Evolutionary conservation across 352 stramenopile species (phyloP).

Genomic region (Labyrinthula sp.): DNA sequence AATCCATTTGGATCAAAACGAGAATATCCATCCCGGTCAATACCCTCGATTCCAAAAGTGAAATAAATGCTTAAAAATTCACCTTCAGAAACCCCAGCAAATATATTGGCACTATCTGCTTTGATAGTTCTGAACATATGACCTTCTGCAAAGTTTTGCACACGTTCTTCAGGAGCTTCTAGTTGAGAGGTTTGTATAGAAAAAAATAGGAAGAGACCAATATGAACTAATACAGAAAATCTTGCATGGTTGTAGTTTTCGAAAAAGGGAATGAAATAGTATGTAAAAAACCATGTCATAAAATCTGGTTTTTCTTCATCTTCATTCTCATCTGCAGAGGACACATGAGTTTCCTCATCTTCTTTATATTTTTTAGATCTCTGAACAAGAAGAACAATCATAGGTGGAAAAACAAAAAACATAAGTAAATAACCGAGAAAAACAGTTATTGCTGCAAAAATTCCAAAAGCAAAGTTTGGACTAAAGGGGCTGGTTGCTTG

Average conservation of each 20-base stretch:
- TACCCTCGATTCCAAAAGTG: constrained; percentile 31
- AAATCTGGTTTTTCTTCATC: no score
- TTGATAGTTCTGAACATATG: constrained; percentile 16
- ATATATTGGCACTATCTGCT: constrained; percentile 3
- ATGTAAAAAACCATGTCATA: no score
- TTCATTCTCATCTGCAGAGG: no score
- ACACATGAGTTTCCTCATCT: no score
- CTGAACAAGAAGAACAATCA: no score
- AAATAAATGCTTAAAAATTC: constrained; percentile 22
- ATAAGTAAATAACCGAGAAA: no score
- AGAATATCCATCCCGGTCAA: constrained; percentile 29
- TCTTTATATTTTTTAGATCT: no score
- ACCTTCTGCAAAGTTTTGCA: constrained; percentile 12
- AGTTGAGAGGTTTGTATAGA: constrained; percentile 10
- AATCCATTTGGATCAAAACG: constrained; percentile 26
- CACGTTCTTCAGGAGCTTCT: constrained; percentile 12
- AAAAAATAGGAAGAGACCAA: constrained; percentile 14
- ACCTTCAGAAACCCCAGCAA: constrained; percentile 10
- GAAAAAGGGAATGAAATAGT: no score
- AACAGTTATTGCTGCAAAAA: constrained; percentile 41
- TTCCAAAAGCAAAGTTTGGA: constrained; percentile 38
- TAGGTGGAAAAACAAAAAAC: no score
- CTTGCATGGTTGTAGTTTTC: no score
- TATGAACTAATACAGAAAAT: neutral
- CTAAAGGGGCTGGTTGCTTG: constrained; percentile 34